A percentile compares a stretch with the other conserved stretches of the same genome.
Evolutionary conservation across 805 yeast genomes (phyloP).

Genomic region (Candida pseudofarinosa): DNA sequence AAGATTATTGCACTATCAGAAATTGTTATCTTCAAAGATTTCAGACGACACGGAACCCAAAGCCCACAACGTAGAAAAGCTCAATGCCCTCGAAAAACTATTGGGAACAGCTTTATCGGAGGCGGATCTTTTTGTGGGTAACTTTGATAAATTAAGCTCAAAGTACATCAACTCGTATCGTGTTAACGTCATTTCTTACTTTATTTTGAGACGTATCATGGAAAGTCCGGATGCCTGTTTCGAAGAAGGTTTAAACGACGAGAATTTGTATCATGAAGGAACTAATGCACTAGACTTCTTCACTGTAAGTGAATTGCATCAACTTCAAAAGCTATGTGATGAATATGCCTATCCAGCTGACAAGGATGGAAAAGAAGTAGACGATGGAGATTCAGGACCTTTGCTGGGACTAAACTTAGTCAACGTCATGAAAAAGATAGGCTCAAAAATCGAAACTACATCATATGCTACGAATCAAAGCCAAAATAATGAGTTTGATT

Average conservation of each 20-base stretch:
- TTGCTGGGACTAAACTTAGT: conserved; percentile 1
- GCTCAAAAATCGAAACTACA: background rate
- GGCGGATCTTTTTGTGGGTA: conserved; percentile 41
- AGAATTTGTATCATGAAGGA: conserved; percentile 29
- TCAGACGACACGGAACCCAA: conserved; percentile 5
- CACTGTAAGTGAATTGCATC: conserved; percentile 30
- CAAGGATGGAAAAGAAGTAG: conserved; percentile 26
- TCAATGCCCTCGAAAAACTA: conserved; percentile 28
- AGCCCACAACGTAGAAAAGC: conserved; percentile 15
- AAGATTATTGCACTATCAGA: conserved; percentile 35
- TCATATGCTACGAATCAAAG: background rate
- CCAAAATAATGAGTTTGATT: background rate
- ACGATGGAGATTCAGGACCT: background rate
- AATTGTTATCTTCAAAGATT: conserved; percentile 20
- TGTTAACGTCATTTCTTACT: conserved; percentile 37
- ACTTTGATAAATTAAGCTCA: conserved; percentile 33
- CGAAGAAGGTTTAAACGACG: conserved; percentile 24
- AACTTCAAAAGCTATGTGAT: conserved; percentile 33
- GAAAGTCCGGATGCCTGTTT: conserved; percentile 35
- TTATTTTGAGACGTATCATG: conserved; percentile 39
- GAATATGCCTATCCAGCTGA: conserved; percentile 21
- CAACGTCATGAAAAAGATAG: background rate
- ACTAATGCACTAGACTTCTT: conserved; percentile 38
- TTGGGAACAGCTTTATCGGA: conserved; percentile 31
- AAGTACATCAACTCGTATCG: conserved; percentile 38